Evolutionary conservation across 768 basidiomycete genomes (phyloP).

Genomic region (Rhodotorula sphaerocarpa): DNA sequence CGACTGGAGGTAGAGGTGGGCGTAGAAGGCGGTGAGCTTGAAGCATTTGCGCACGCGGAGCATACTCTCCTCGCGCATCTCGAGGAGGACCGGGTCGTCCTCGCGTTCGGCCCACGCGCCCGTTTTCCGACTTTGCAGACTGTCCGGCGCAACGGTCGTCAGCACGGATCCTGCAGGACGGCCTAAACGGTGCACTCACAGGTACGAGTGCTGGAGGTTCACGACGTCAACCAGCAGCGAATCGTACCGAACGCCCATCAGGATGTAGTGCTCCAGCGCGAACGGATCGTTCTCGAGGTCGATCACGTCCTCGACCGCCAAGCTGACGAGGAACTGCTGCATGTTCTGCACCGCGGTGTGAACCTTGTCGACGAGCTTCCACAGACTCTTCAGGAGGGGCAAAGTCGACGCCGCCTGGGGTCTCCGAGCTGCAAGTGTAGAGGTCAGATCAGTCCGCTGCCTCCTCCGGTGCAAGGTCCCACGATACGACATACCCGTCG

Average conservation of each 20-base stretch:
- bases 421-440: constrained; percentile 1
- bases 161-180: neutral
- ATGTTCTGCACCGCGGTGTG: constrained; percentile 27
- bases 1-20: constrained; percentile 27
- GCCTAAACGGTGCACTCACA: neutral
- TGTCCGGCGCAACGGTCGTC: neutral
- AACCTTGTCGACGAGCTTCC: constrained; percentile 28
- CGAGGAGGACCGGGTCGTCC: neutral
- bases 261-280: constrained; percentile 26
- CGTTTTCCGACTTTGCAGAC: constrained; percentile 7
- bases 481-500: neutral
- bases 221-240: constrained; percentile 27
- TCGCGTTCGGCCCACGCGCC: constrained; percentile 9
- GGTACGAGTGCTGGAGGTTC: constrained; percentile 25
- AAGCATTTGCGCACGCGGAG: constrained; percentile 31
- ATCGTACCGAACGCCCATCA: constrained; percentile 28
- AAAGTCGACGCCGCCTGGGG: constrained; percentile 5
- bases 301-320: neutral
- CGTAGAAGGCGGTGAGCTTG: constrained; percentile 29
- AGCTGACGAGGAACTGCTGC: constrained; percentile 25
- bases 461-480: neutral
- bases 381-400: constrained; percentile 29
- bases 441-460: too few species aligned
- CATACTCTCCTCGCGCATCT: constrained; percentile 18
- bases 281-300: constrained; percentile 19